Percentiles rank a stretch among this genome's conserved stretches.
Conservation (phyloP, 2,329 filamentous ascomycete species). For the Claviceps fusiformis region DNA sequence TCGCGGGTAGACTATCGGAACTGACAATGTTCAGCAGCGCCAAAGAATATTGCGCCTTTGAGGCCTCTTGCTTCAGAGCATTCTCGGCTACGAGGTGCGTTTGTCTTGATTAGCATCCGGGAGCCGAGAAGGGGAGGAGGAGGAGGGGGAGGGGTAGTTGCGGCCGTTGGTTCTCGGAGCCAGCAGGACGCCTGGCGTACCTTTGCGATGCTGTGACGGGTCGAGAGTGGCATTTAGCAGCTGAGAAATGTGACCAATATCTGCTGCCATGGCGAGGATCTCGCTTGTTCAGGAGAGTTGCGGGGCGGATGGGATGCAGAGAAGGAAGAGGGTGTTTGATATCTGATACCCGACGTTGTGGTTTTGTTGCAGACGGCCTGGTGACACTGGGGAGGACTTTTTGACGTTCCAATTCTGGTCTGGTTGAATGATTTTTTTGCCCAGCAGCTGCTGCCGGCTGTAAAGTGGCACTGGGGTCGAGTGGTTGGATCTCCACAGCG, state of each 20-base stretch:
- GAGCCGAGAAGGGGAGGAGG: slow-evolving; percentile 7
- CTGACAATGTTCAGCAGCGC: slow-evolving; percentile 82
- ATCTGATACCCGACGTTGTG: not conserved
- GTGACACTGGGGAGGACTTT: slow-evolving; percentile 1
- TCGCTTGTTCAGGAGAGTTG: slow-evolving; percentile 8
- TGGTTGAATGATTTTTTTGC: not conserved
- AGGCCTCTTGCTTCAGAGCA: slow-evolving; percentile 64
- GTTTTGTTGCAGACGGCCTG: slow-evolving; percentile 4
- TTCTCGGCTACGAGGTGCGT: slow-evolving; percentile 53
- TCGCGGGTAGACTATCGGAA: slow-evolving; percentile 54
- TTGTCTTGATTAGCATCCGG: slow-evolving; percentile 23
- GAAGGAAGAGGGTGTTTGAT: not conserved
- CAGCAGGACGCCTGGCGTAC: slow-evolving; percentile 32
- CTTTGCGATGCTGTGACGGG: slow-evolving; percentile 77
- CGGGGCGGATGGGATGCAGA: slow-evolving; percentile 5
- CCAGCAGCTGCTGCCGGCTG: not conserved
- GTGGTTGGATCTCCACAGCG: no score
- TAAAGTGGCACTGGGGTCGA: not conserved
- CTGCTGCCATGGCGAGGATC: slow-evolving; percentile 37
- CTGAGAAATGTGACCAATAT: slow-evolving; percentile 54
- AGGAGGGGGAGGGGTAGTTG: slow-evolving; percentile 11
- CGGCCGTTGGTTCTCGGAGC: not conserved
- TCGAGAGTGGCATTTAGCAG: slow-evolving; percentile 86
- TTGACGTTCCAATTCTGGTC: not conserved
- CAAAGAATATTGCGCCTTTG: slow-evolving; percentile 77